phyloP scores from a whole-genome alignment of 2,329 filamentous ascomycete species.

The Monilinia polystroma region DNA sequence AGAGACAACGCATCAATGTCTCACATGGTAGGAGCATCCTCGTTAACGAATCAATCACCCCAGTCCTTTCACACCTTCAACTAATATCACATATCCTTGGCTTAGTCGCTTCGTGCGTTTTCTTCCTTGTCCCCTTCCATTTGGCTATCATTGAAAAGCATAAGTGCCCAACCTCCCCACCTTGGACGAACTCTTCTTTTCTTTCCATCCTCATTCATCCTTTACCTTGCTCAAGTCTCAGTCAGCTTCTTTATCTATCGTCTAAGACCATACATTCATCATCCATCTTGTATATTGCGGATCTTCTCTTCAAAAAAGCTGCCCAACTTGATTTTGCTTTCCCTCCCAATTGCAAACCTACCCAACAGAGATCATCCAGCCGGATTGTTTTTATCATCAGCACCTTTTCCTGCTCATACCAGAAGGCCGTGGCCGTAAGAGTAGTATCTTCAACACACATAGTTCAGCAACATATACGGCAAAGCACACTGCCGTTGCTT shows the following conservation, averaged over 20 bases:
- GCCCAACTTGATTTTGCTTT: conserved; percentile 16
- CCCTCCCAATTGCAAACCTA: conserved; percentile 26
- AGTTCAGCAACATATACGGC: conserved; percentile 8
- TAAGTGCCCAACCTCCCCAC: conserved; percentile 35
- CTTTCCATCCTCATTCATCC: conserved; percentile 28
- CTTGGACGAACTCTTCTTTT: conserved; percentile 26
- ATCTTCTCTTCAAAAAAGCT: conserved; percentile 10
- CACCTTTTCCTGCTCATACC: conserved; percentile 25
- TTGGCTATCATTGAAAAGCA: conserved; percentile 29
- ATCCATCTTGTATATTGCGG: conserved; percentile 23
- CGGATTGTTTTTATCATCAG: conserved; percentile 21
- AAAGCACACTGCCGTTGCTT: conserved; percentile 25
- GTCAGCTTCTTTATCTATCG: conserved; percentile 26
- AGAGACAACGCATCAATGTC: conserved; percentile 39
- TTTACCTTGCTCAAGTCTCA: conserved; percentile 21
- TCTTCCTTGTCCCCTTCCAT: conserved; percentile 18
- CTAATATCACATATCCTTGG: conserved; percentile 19
- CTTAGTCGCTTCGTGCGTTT: conserved; percentile 20
- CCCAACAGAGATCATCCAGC: conserved; percentile 22
- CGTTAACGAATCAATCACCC: conserved; percentile 11
- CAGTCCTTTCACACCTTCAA: conserved; percentile 7
- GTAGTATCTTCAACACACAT: conserved; percentile 24
- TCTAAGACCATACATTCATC: conserved; percentile 26
- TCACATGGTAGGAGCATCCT: conserved; percentile 27
- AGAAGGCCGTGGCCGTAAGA: conserved; percentile 30